Conservation (phyloP, 75 land plant species). For the Sequoiadendron giganteum region DNA sequence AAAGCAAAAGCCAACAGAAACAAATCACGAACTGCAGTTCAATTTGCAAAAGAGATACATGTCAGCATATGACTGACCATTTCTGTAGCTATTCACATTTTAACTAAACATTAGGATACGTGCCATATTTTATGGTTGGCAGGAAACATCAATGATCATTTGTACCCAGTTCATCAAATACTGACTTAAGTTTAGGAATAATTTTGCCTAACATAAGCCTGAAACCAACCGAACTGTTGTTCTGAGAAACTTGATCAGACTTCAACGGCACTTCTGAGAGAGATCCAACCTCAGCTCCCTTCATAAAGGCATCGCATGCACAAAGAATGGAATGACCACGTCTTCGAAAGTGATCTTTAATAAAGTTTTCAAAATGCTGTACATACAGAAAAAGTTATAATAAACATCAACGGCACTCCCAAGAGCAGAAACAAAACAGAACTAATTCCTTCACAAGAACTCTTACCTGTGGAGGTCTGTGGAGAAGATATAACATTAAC, state of each 20-base stretch:
- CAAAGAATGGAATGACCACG: slow-evolving; percentile 48
- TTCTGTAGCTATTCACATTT: slow-evolving; percentile 1
- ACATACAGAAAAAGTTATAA: not conserved
- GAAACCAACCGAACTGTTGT: slow-evolving; percentile 83
- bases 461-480: slow-evolving; percentile 70
- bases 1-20: not conserved
- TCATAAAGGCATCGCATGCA: slow-evolving; percentile 64
- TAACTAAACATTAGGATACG: not conserved
- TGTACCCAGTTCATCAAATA: slow-evolving; percentile 69
- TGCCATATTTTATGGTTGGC: not conserved
- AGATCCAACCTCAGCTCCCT: slow-evolving; percentile 60
- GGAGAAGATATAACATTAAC: slow-evolving; percentile 74
- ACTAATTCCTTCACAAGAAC: not conserved
- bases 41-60: not conserved
- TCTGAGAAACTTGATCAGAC: slow-evolving; percentile 11
- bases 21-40: not conserved
- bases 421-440: not conserved
- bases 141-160: slow-evolving; percentile 37
- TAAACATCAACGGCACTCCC: not conserved
- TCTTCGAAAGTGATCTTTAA: slow-evolving; percentile 58
- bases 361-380: slow-evolving; percentile 85
- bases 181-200: slow-evolving; percentile 53
- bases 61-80: not conserved
- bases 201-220: slow-evolving; percentile 81
- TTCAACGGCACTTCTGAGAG: slow-evolving; percentile 14